A percentile compares a stretch with the other conserved stretches of the same genome.
Conservation (phyloP, 164 flowering plant genomes). For the Macadamia tetraphylla region DNA sequence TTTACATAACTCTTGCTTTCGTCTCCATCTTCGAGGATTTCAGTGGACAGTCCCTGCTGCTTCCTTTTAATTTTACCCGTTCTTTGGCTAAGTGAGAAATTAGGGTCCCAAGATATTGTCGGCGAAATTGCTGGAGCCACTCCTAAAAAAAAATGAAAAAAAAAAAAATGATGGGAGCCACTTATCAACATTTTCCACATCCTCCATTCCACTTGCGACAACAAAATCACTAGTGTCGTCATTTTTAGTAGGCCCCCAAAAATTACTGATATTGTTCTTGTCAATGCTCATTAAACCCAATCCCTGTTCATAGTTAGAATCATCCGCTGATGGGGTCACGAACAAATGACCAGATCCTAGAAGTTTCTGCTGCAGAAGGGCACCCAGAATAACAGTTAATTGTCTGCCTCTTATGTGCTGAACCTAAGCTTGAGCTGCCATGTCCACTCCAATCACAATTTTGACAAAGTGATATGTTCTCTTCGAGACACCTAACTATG, state of each 20-base stretch:
- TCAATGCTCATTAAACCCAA: conserved; percentile 63
- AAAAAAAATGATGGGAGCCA: too few relatives aligned
- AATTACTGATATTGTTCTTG: conserved; percentile 28
- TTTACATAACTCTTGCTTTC: too few relatives aligned
- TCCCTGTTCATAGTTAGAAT: conserved; percentile 54
- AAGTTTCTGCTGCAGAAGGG: conserved; percentile 75
- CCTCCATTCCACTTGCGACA: conserved; percentile 14
- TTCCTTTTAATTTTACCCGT: too few relatives aligned
- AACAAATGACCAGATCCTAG: conserved; percentile 14
- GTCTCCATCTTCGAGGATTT: too few relatives aligned
- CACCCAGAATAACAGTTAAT: conserved; percentile 53
- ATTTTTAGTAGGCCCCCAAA: conserved; percentile 27
- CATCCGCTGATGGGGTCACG: conserved; percentile 42
- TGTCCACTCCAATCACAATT: conserved; percentile 58
- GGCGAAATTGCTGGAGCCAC: too few relatives aligned
- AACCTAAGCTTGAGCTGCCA: conserved; percentile 27
- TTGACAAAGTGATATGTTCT: too few relatives aligned
- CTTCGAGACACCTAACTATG: too few relatives aligned
- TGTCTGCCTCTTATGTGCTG: conserved; percentile 45
- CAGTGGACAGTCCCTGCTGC: too few relatives aligned
- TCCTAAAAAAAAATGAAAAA: too few relatives aligned
- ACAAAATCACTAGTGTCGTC: conserved; percentile 23
- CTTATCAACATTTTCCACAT: background rate
- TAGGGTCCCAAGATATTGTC: too few relatives aligned
- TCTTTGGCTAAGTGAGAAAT: too few relatives aligned